Evolutionary conservation across 139 green algal species (phyloP).

Genomic region (Ettlia oleoabundans): DNA sequence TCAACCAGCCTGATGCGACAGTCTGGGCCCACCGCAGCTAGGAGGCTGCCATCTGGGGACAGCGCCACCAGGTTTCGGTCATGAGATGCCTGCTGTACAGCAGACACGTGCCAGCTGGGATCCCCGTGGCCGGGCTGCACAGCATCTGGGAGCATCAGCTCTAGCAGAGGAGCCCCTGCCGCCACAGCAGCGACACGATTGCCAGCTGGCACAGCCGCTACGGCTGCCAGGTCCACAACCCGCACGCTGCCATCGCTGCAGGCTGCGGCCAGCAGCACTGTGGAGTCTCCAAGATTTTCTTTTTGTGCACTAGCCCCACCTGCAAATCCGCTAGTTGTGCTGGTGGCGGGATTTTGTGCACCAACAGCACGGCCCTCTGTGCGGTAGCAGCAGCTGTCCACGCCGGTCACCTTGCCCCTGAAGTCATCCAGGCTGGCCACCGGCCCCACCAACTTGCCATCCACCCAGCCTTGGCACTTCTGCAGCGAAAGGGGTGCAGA

Average conservation of each 20-base stretch:
- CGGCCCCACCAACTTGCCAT: conserved; percentile 29
- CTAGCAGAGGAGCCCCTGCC: neutral
- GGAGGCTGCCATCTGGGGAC: conserved; percentile 13
- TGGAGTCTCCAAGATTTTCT: too few relatives aligned
- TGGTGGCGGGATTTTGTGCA: too few relatives aligned
- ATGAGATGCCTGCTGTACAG: conserved; percentile 5
- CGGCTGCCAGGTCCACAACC: conserved; percentile 55
- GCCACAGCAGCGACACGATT: neutral
- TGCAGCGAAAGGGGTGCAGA: neutral
- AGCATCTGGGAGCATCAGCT: neutral
- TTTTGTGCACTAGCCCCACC: too few relatives aligned
- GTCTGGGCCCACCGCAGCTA: conserved; percentile 19
- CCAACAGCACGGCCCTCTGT: neutral
- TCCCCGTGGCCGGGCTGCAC: neutral
- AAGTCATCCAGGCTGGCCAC: conserved; percentile 21
- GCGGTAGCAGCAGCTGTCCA: conserved; percentile 9
- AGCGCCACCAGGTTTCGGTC: conserved; percentile 15
- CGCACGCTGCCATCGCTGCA: conserved; percentile 85
- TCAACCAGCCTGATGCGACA: neutral
- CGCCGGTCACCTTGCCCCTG: neutral
- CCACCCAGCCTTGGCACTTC: conserved; percentile 33
- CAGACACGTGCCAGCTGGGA: neutral
- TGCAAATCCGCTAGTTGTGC: too few relatives aligned
- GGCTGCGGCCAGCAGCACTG: conserved; percentile 66
- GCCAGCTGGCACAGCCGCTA: neutral